A percentile compares a stretch with the other conserved stretches of the same genome.
phyloP scores from a whole-genome alignment of 108 stramenopile genomes.

The Hondaea fermentalgiana region DNA sequence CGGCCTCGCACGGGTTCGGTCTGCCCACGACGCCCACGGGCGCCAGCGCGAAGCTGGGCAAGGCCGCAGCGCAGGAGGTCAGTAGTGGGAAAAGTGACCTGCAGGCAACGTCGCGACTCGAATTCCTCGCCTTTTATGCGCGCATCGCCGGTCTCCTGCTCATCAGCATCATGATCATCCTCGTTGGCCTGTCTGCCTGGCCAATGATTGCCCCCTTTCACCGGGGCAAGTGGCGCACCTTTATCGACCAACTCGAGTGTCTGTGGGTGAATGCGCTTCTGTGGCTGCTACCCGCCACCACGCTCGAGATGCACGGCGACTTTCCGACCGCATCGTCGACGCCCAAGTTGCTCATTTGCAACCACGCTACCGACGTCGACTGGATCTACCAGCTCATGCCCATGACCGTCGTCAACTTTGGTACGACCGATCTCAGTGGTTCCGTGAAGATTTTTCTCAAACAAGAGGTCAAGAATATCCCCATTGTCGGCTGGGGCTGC shows the following conservation, averaged over 20 bases:
- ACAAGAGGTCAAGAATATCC: background rate
- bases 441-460: conserved; percentile 2
- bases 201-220: background rate
- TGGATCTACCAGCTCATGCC: background rate
- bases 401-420: background rate
- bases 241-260: background rate
- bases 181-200: background rate
- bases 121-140: background rate
- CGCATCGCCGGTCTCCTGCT: background rate
- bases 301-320: conserved; percentile 8
- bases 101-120: background rate
- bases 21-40: background rate
- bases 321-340: background rate
- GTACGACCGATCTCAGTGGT: background rate
- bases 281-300: background rate
- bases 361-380: background rate
- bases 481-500: conserved; percentile 4
- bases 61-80: background rate
- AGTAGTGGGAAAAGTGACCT: background rate
- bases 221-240: background rate
- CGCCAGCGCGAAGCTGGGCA: background rate
- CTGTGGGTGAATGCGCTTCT: conserved; percentile 11
- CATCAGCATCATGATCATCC: background rate
- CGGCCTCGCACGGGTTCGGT: background rate
- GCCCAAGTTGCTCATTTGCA: background rate